Conservation (phyloP, 2,329 filamentous ascomycete genomes). For the Ophiostoma quercus region DNA sequence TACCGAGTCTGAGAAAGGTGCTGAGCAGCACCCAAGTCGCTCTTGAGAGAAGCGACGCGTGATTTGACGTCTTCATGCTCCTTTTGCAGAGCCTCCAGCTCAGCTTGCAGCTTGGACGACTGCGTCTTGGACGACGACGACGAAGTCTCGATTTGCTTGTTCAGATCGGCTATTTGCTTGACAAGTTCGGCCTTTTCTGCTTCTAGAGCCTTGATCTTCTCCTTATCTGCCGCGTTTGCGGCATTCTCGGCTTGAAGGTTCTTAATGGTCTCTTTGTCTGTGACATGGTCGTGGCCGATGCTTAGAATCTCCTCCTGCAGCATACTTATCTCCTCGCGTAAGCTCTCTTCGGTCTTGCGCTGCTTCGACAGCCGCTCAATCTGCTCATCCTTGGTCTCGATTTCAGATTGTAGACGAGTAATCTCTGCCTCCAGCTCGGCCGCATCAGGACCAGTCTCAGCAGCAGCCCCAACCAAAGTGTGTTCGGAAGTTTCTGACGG, state of each 20-base stretch:
- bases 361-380: constrained; percentile 67
- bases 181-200: constrained; percentile 63
- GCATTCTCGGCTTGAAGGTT: constrained; percentile 64
- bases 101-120: constrained; percentile 52
- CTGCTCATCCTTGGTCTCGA: constrained; percentile 62
- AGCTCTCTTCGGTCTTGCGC: constrained; percentile 68
- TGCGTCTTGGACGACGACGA: constrained; percentile 36
- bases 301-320: constrained; percentile 73
- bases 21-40: constrained; percentile 79
- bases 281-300: constrained; percentile 78
- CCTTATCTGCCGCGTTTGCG: constrained; percentile 56
- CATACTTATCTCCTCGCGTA: constrained; percentile 80
- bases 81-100: constrained; percentile 51
- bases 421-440: constrained; percentile 45
- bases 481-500: constrained; percentile 30
- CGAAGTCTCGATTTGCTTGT: constrained; percentile 57
- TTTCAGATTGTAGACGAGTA: constrained; percentile 46
- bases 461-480: constrained; percentile 24
- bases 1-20: constrained; percentile 81
- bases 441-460: constrained; percentile 29
- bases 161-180: constrained; percentile 59
- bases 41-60: constrained; percentile 65
- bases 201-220: constrained; percentile 65
- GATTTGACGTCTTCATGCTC: constrained; percentile 64
- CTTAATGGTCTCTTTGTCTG: constrained; percentile 72